Percentiles rank a stretch among this genome's conserved stretches.
Conservation (phyloP, 495 filamentous ascomycete species). For the Neurospora sp. region DNA sequence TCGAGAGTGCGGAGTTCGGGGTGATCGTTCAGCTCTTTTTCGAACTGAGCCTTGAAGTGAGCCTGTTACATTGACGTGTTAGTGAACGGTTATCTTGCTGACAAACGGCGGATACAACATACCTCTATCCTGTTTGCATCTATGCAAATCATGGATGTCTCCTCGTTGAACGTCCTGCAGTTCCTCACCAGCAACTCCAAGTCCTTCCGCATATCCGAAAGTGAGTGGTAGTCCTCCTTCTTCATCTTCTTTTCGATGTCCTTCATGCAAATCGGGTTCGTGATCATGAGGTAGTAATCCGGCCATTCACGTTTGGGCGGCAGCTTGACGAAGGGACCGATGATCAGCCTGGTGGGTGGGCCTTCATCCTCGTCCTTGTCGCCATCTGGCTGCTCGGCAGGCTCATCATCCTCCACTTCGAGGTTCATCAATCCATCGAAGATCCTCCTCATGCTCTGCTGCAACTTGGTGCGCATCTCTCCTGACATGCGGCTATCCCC, state of each 20-base stretch:
- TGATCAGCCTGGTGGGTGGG: constrained; percentile 58
- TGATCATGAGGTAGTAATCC: constrained; percentile 90
- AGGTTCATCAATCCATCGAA: constrained; percentile 73
- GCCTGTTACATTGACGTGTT: constrained; percentile 38
- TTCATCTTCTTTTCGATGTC: constrained; percentile 89
- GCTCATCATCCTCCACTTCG: constrained; percentile 53
- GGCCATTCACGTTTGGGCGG: constrained; percentile 80
- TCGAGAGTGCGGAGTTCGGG: constrained; percentile 69
- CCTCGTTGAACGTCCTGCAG: constrained; percentile 92
- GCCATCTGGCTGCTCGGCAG: constrained; percentile 17
- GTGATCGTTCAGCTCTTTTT: constrained; percentile 57
- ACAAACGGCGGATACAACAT: constrained; percentile 4
- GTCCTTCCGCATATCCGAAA: constrained; percentile 72
- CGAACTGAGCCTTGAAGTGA: constrained; percentile 56
- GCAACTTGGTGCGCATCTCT: constrained; percentile 52
- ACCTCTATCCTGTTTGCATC: constrained; percentile 94
- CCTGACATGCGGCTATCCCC: constrained; percentile 22
- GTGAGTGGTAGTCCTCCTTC: constrained; percentile 74
- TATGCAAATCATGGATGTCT: constrained; percentile 77
- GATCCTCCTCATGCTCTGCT: constrained; percentile 61
- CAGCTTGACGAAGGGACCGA: constrained; percentile 87
- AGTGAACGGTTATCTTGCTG: not conserved
- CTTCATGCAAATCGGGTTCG: constrained; percentile 85
- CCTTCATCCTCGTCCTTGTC: constrained; percentile 27
- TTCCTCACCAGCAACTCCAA: constrained; percentile 78